A percentile compares a stretch with the other conserved stretches of the same genome.
phyloP scores from a whole-genome alignment of 345 rosid genomes.

The Brassica incana region DNA sequence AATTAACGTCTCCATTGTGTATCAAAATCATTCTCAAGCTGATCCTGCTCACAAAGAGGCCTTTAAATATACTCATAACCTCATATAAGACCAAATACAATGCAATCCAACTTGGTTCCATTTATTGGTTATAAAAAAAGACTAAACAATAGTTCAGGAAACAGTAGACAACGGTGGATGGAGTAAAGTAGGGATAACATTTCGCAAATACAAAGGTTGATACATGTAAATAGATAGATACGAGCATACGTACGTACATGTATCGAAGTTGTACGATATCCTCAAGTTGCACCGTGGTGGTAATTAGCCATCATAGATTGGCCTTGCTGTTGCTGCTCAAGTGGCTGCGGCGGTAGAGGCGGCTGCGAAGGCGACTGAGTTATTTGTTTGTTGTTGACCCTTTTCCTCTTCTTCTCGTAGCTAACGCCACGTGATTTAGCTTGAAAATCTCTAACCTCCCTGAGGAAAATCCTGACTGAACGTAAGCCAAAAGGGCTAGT shows the following conservation, averaged over 20 bases:
- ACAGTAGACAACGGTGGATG: neutral
- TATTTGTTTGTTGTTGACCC: slow-evolving; percentile 43
- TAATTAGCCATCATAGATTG: slow-evolving; percentile 38
- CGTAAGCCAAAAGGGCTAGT: slow-evolving; percentile 42
- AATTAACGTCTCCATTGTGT: neutral
- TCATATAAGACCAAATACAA: neutral
- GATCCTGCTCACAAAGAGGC: neutral
- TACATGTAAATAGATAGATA: neutral
- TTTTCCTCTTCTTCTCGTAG: slow-evolving; percentile 44
- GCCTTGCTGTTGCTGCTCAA: slow-evolving; percentile 25
- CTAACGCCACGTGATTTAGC: slow-evolving; percentile 41
- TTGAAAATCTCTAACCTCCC: slow-evolving; percentile 40
- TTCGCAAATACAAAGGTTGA: slow-evolving; percentile 24
- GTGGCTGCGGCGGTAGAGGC: slow-evolving; percentile 29
- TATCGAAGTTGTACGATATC: slow-evolving; percentile 7
- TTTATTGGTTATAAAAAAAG: slow-evolving; percentile 6
- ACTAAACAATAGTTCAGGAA: slow-evolving; percentile 17
- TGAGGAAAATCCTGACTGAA: slow-evolving; percentile 39
- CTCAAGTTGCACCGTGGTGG: slow-evolving; percentile 30
- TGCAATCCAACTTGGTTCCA: slow-evolving; percentile 9
- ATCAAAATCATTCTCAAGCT: neutral
- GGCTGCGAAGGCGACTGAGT: slow-evolving; percentile 14
- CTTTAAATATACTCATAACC: neutral
- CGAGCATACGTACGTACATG: neutral
- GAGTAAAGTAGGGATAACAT: slow-evolving; percentile 2